Base-by-base conservation (phyloP, 2,329 filamentous ascomycete species). In the Knoxdaviesia proteae region DNA sequence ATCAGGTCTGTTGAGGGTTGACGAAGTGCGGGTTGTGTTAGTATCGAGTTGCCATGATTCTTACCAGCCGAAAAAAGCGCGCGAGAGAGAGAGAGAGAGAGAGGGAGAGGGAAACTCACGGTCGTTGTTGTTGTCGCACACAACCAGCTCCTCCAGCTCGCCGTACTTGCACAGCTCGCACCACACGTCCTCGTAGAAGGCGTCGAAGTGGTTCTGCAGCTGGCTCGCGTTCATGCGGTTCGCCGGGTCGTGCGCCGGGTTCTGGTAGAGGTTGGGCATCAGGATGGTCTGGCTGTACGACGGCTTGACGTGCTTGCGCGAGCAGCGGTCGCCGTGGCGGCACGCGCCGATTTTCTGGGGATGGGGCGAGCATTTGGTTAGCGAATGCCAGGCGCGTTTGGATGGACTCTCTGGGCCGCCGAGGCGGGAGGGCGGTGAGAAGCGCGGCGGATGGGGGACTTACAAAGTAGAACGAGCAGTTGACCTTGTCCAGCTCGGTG, bases 101-200 rank as follows among this genome's bases (percentile, higher is more conserved):
- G 39, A 43, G 45, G 63, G 6, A 20, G 7, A 9, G 36, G 35
- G 31, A 38, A 40, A 73, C 77, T 53, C 60, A 83, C 78, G 88
- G 58, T 98, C 90, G 64, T 98, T 98, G 64, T 96, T 96, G 63
- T 98, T 98, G 66, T 98, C 90, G 64, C 90, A 98, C 3, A 98
- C 88, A 8, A 98, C 90, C 8, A 98, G 74, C 65, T 98, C 90
- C 64, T 98, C 90, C 34, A 96, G 71, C 64, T 96, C 84, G 51
- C 90, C 90, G 60, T 92, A 98, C 64, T 93, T 86, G 79, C 90
- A 96, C 68, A 98, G 84, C 73, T 98, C 90, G 66, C 88, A 96
- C 88, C 90, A 98, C 51, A 98, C 86, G 60, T 98, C 90, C 67
- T 98, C 90, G 69, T 98, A 98, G 62, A 98, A 98, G 56, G 90